phyloP scores from a whole-genome alignment of 2,329 filamentous ascomycete genomes.

The Trichoderma guizhouense region DNA sequence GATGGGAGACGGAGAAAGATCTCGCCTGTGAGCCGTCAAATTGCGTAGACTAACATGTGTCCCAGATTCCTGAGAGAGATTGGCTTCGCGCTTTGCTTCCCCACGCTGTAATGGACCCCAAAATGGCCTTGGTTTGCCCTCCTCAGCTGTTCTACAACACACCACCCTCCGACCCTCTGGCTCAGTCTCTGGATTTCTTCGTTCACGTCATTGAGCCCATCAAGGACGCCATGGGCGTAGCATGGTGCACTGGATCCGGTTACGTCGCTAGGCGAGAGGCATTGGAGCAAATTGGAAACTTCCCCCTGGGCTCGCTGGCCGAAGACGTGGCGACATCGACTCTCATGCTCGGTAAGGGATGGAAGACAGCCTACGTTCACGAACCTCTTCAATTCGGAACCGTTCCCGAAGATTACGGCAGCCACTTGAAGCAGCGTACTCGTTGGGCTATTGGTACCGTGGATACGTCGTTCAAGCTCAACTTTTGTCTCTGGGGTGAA shows the following conservation, averaged over 20 bases:
- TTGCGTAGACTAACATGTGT: not conserved
- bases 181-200: slow-evolving; percentile 57
- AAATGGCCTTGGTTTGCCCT: slow-evolving; percentile 57
- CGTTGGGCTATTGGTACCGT: slow-evolving; percentile 56
- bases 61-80: slow-evolving; percentile 56
- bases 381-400: slow-evolving; percentile 59
- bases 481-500: slow-evolving; percentile 56
- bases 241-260: slow-evolving; percentile 64
- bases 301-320: slow-evolving; percentile 56
- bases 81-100: slow-evolving; percentile 60
- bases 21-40: not conserved
- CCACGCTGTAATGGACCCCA: slow-evolving; percentile 55
- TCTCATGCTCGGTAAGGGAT: slow-evolving; percentile 56
- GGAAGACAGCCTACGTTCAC: slow-evolving; percentile 59
- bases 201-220: slow-evolving; percentile 51
- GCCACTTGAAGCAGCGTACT: slow-evolving; percentile 55
- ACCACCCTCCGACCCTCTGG: slow-evolving; percentile 55
- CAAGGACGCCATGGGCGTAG: slow-evolving; percentile 51
- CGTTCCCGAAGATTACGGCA: slow-evolving; percentile 54
- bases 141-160: slow-evolving; percentile 63
- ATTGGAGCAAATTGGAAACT: slow-evolving; percentile 59
- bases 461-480: slow-evolving; percentile 58
- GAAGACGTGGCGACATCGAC: slow-evolving; percentile 61
- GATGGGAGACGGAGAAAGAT: not conserved
- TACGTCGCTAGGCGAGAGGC: slow-evolving; percentile 58